Percentiles rank a stretch among this genome's conserved stretches.
phyloP scores from a whole-genome alignment of 2,329 filamentous ascomycete species.

The Penicillium freii region DNA sequence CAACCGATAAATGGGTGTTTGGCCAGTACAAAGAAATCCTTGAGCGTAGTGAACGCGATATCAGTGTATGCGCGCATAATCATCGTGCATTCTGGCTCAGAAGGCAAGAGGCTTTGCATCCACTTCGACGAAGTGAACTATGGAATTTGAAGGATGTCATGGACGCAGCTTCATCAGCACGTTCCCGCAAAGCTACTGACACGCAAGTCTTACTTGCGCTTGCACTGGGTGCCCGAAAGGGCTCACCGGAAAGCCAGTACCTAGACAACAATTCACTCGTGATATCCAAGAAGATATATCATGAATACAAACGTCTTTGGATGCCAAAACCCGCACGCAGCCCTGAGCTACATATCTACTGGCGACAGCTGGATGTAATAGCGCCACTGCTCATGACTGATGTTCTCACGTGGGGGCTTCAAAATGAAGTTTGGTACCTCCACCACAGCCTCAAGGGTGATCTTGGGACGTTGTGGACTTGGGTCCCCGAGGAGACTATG shows the following conservation, averaged over 20 bases:
- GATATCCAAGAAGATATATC: neutral
- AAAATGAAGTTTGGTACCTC: slow-evolving; percentile 14
- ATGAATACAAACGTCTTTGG: slow-evolving; percentile 10
- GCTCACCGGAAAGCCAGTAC: neutral
- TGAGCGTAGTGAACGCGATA: too few relatives aligned
- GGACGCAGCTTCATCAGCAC: neutral
- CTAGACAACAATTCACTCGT: neutral
- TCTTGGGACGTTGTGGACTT: slow-evolving; percentile 5
- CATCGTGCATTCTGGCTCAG: neutral
- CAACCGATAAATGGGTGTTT: neutral
- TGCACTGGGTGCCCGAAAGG: neutral
- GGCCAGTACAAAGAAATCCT: neutral
- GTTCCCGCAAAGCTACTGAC: neutral
- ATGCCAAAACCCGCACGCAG: slow-evolving; percentile 1
- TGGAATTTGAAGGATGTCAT: neutral
- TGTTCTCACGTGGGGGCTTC: neutral
- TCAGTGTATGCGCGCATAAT: neutral
- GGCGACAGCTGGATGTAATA: slow-evolving; percentile 31
- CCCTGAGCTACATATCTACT: slow-evolving; percentile 21
- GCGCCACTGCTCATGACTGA: slow-evolving; percentile 17
- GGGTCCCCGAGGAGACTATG: neutral
- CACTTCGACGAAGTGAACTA: neutral
- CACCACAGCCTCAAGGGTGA: slow-evolving; percentile 5
- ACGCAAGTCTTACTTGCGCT: neutral
- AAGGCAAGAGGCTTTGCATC: neutral